Evolutionary conservation across 768 basidiomycete species (phyloP), one percentile per base, ranked within the genome.

Genomic region (Agaricus sinodeliciosus): DNA sequence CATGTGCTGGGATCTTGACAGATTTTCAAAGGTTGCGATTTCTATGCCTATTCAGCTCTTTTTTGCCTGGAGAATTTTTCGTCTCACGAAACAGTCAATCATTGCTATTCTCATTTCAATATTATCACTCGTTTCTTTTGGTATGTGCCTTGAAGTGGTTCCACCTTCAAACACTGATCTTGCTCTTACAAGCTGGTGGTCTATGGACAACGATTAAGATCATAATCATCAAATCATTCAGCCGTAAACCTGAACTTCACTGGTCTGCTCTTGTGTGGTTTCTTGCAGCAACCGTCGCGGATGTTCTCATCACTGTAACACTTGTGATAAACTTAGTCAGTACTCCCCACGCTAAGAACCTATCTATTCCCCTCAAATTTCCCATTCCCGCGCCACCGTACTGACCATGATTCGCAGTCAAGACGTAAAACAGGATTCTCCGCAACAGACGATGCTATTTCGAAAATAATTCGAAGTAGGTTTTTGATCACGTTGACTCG

Each of bases 21-120:
- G 6, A 4, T 6, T 13, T 3, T 19, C 16, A 2, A 48, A 72
- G 72, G 72, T 74, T 3, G 64, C 69, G 1, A 65, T 76, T 6
- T 77, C 74, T 2, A 76, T 73, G 6, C 74, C 74, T 0, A 75
- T 77, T 16, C 76, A 77, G 59, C 56, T 77, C 9, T 76, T 75
- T 62, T 68, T 76, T 44, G 73, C 74, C 0, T 73, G 72, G 69
- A 64, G 73, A 43, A 73, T 76, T 37, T 64, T 60, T 49, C 58
- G 72, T 12, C 63, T 77, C 31, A 75, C 72, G 26, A 72, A 71
- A 54, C 66, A 65, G 1, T 65, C 58, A 13, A 67, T 68, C 59
- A 55, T 75, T 7, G 64, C 73, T 0, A 49, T 56, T 1, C 36
- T 68, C 22, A 66, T 76, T 31, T 57, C 62, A 13, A 39, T 63